phyloP scores from a whole-genome alignment of 2,329 filamentous ascomycete genomes.

The Alternaria infectoria region DNA sequence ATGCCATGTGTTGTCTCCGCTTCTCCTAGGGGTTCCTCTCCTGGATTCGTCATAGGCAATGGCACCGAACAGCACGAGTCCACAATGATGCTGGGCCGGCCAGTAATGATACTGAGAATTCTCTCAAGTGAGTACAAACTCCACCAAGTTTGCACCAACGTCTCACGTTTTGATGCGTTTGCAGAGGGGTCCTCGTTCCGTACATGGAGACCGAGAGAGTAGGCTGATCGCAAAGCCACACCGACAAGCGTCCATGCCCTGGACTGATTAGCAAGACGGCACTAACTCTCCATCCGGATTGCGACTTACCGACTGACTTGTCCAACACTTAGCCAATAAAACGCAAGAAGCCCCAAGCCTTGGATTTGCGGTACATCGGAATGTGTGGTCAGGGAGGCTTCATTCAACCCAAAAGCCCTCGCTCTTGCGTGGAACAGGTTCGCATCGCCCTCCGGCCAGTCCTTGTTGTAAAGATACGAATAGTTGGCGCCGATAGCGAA shows the following conservation, averaged over 20 bases:
- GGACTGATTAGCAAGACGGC: slow-evolving; percentile 6
- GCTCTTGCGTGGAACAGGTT: slow-evolving; percentile 50
- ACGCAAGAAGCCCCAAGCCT: slow-evolving; percentile 45
- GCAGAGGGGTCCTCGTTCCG: slow-evolving; percentile 44
- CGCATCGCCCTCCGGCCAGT: slow-evolving; percentile 42
- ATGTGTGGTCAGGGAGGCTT: slow-evolving; percentile 36
- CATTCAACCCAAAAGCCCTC: slow-evolving; percentile 40
- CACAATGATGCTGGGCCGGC: slow-evolving; percentile 48
- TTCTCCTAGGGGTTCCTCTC: slow-evolving; percentile 23
- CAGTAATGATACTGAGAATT: slow-evolving; percentile 48
- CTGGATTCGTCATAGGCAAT: slow-evolving; percentile 35
- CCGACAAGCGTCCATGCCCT: slow-evolving; percentile 50
- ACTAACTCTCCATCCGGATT: neutral
- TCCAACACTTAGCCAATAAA: slow-evolving; percentile 50
- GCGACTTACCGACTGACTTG: slow-evolving; percentile 50
- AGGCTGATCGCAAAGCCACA: slow-evolving; percentile 46
- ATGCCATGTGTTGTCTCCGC: slow-evolving; percentile 10
- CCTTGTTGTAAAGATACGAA: slow-evolving; percentile 41
- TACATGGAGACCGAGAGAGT: slow-evolving; percentile 49
- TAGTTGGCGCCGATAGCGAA: slow-evolving; percentile 53
- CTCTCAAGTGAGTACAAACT: slow-evolving; percentile 50
- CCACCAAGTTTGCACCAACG: slow-evolving; percentile 51
- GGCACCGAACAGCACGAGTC: slow-evolving; percentile 46
- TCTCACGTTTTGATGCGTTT: slow-evolving; percentile 41
- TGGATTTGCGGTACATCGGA: slow-evolving; percentile 50